These are phyloP conservation scores for Myxozyma neglecta DNA, from an alignment of 805 yeast genomes.

Conservation along the genomic window DNA sequence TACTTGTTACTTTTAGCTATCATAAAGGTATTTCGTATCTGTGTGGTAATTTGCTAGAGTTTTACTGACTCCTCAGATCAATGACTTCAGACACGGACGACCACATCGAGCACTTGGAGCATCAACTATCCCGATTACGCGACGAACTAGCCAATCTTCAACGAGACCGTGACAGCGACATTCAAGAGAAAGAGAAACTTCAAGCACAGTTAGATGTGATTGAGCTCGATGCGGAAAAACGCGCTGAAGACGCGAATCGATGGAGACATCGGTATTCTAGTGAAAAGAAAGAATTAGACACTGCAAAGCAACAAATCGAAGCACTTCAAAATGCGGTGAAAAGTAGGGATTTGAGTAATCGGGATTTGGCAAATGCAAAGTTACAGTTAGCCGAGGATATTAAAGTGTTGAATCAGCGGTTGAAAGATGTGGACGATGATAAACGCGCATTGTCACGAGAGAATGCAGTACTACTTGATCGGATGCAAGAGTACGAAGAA, in stretches of 20 bases:
- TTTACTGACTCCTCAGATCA: too few species aligned
- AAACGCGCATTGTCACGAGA: background rate
- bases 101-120: conserved; percentile 9
- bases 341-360: conserved; percentile 18
- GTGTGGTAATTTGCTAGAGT: too few species aligned
- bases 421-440: conserved; percentile 7
- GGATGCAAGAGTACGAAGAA: background rate
- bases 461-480: conserved; percentile 11
- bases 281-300: conserved; percentile 14
- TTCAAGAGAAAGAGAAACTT: conserved; percentile 5
- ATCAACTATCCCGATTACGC: background rate
- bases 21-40: too few species aligned
- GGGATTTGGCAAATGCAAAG: conserved; percentile 19
- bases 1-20: too few species aligned
- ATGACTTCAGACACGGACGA: conserved; percentile 3
- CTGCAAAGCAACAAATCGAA: background rate
- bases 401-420: background rate
- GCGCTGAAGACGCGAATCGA: conserved; percentile 18
- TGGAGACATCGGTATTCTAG: conserved; percentile 20
- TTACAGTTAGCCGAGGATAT: conserved; percentile 7
- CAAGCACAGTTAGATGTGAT: conserved; percentile 12
- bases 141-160: conserved; percentile 7
- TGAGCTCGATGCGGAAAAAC: conserved; percentile 14
- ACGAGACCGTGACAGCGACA: conserved; percentile 2
- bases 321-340: conserved; percentile 18